Percentiles rank a stretch among this genome's conserved stretches.
Conservation (phyloP, 129 eudicot species). For the Chrysanthemum seticuspe region DNA sequence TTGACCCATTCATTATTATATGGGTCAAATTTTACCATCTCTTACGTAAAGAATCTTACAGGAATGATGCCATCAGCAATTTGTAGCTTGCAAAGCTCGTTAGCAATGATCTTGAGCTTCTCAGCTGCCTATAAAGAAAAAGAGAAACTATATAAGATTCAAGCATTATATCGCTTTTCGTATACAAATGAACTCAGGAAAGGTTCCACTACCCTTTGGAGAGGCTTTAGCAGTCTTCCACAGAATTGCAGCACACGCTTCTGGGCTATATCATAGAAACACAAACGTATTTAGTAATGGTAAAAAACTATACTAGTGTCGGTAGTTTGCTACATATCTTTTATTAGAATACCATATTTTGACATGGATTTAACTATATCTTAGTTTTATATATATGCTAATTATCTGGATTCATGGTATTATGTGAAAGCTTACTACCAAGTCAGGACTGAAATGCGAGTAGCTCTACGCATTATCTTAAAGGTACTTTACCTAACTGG, state of each 20-base stretch:
- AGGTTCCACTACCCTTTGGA: slow-evolving; percentile 59
- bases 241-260: slow-evolving; percentile 92
- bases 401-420: too few relatives aligned
- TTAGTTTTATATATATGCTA: too few relatives aligned
- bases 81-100: slow-evolving; percentile 63
- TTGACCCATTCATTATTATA: too few relatives aligned
- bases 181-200: slow-evolving; percentile 8
- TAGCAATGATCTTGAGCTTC: slow-evolving; percentile 83
- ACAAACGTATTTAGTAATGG: not conserved
- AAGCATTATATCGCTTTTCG: not conserved
- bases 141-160: slow-evolving; percentile 12
- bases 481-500: too few relatives aligned
- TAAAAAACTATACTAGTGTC: too few relatives aligned
- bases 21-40: too few relatives aligned
- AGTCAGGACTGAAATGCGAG: too few relatives aligned
- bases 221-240: slow-evolving; percentile 85
- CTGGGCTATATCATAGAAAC: slow-evolving; percentile 56
- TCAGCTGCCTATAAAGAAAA: slow-evolving; percentile 73
- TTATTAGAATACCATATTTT: too few relatives aligned
- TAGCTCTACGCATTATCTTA: too few relatives aligned
- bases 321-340: too few relatives aligned
- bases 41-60: slow-evolving; percentile 32
- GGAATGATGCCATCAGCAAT: slow-evolving; percentile 75
- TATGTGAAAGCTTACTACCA: too few relatives aligned
- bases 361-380: too few relatives aligned